A percentile compares a stretch with the other conserved stretches of the same genome.
phyloP scores from a whole-genome alignment of 495 filamentous ascomycete genomes.

The Parachaetomium inaequale region DNA sequence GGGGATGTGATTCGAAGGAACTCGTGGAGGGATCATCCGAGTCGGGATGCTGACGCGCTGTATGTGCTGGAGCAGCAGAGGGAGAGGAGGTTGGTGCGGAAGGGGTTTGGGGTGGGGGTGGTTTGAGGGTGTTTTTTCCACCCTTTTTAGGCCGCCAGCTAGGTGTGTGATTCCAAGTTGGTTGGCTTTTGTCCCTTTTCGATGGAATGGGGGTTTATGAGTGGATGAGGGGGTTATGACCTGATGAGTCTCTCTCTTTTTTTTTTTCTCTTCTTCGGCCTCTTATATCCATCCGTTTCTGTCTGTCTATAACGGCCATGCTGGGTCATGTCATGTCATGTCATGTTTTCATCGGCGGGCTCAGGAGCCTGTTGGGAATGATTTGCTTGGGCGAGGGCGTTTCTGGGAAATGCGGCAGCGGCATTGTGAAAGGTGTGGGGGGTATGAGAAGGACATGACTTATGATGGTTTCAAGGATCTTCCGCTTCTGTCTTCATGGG shows the following conservation, averaged over 20 bases:
- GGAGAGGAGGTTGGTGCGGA: neutral
- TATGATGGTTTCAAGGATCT: neutral
- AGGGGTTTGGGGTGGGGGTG: neutral
- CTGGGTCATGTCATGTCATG: slow-evolving; percentile 10
- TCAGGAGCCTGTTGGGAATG: slow-evolving; percentile 2
- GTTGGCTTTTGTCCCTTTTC: neutral
- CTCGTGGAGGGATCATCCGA: slow-evolving; percentile 25
- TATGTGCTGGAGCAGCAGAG: slow-evolving; percentile 8
- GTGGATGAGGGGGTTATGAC: neutral
- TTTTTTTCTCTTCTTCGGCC: slow-evolving; percentile 22
- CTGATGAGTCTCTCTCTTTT: slow-evolving; percentile 11
- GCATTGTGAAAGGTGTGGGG: neutral
- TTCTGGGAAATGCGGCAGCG: neutral
- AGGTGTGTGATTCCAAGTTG: neutral
- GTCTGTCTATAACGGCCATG: slow-evolving; percentile 9
- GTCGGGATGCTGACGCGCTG: slow-evolving; percentile 7
- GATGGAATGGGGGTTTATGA: neutral
- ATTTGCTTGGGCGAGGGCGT: neutral
- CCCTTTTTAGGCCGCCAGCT: too few relatives aligned
- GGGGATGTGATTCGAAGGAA: slow-evolving; percentile 48
- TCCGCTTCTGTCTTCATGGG: neutral
- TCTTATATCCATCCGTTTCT: slow-evolving; percentile 1
- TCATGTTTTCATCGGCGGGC: neutral
- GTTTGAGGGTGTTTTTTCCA: neutral
- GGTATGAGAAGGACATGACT: neutral